Conservation (phyloP, 2,329 filamentous ascomycete genomes). For the Neonectria magnoliae region DNA sequence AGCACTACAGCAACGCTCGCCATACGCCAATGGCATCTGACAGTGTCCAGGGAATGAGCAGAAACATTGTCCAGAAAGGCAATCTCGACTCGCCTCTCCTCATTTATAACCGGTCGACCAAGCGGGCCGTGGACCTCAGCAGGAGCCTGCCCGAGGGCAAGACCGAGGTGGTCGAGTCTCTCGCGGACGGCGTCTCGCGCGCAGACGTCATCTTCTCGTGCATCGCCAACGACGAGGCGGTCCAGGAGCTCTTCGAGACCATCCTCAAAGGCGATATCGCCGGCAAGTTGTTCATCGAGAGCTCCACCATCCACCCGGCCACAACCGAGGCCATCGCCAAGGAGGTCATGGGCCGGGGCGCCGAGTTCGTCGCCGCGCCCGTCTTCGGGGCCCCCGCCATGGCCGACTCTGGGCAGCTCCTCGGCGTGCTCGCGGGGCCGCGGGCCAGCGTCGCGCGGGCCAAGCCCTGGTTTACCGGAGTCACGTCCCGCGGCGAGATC, state of each 20-base stretch:
- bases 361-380: slow-evolving; percentile 75
- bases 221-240: slow-evolving; percentile 79
- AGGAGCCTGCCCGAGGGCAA: slow-evolving; percentile 68
- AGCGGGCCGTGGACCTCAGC: slow-evolving; percentile 72
- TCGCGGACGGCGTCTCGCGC: slow-evolving; percentile 72
- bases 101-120: slow-evolving; percentile 80
- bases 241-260: slow-evolving; percentile 68
- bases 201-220: slow-evolving; percentile 87
- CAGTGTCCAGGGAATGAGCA: slow-evolving; percentile 75
- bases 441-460: slow-evolving; percentile 68
- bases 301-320: slow-evolving; percentile 87
- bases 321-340: slow-evolving; percentile 75
- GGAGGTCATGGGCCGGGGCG: slow-evolving; percentile 67
- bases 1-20: neutral
- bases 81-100: slow-evolving; percentile 76
- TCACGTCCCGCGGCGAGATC: slow-evolving; percentile 75
- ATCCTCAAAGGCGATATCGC: slow-evolving; percentile 65
- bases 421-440: slow-evolving; percentile 78
- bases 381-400: slow-evolving; percentile 78
- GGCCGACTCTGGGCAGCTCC: slow-evolving; percentile 75
- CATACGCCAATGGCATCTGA: neutral
- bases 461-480: slow-evolving; percentile 76
- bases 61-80: slow-evolving; percentile 84
- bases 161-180: slow-evolving; percentile 69
- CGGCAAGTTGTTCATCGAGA: slow-evolving; percentile 85